A percentile compares a stretch with the other conserved stretches of the same genome.
These are phyloP conservation scores for Aspergillus jensenii DNA, from an alignment of 2,329 filamentous ascomycete species.

Conservation along the genomic window DNA sequence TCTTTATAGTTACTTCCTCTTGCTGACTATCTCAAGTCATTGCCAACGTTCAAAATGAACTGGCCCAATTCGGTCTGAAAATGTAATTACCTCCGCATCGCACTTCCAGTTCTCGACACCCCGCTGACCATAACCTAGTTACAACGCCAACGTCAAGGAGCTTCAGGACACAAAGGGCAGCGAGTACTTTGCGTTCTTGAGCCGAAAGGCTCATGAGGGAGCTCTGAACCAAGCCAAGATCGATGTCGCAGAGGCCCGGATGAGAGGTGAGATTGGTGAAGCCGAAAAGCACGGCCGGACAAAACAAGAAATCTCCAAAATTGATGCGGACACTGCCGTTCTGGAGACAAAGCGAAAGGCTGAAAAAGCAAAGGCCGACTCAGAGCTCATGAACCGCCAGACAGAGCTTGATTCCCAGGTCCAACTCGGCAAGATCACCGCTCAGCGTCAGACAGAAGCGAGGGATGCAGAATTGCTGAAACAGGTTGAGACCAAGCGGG, in stretches of 20 bases:
- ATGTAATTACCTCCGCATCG: slow-evolving; percentile 49
- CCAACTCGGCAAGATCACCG: slow-evolving; percentile 72
- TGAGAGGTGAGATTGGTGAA: slow-evolving; percentile 64
- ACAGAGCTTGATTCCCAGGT: slow-evolving; percentile 72
- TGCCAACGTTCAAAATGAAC: slow-evolving; percentile 73
- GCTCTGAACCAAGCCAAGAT: slow-evolving; percentile 76
- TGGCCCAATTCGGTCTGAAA: slow-evolving; percentile 76
- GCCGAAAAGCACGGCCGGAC: slow-evolving; percentile 75
- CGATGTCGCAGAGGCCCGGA: slow-evolving; percentile 59
- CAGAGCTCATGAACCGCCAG: slow-evolving; percentile 70
- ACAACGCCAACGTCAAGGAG: slow-evolving; percentile 80
- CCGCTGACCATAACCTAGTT: slow-evolving; percentile 36
- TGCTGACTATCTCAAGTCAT: slow-evolving; percentile 51
- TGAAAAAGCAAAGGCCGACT: slow-evolving; percentile 76
- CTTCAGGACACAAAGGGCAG: slow-evolving; percentile 77
- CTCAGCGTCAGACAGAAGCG: slow-evolving; percentile 69
- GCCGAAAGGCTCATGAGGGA: slow-evolving; percentile 80
- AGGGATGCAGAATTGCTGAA: slow-evolving; percentile 79
- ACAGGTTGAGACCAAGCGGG: slow-evolving; percentile 74
- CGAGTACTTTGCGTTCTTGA: slow-evolving; percentile 80
- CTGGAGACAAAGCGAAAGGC: slow-evolving; percentile 81
- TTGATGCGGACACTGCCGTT: slow-evolving; percentile 80
- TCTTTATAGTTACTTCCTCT: background rate
- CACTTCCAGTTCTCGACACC: background rate
- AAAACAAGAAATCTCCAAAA: slow-evolving; percentile 84